Evolutionary conservation across 140 eudicot genomes (phyloP).

Genomic region (Bidens hawaiensis): DNA sequence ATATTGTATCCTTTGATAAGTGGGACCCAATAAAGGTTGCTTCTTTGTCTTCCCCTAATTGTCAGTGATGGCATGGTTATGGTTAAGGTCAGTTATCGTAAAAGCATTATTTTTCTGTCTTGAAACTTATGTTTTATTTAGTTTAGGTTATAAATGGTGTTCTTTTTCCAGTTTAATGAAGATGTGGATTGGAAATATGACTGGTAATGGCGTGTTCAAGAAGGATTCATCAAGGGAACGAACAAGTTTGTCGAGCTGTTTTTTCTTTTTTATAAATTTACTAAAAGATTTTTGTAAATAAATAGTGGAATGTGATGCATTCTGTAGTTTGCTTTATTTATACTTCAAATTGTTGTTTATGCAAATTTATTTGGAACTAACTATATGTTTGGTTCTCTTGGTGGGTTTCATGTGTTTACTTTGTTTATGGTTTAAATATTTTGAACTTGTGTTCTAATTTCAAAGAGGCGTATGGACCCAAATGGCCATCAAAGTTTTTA

Average conservation of each 20-base stretch:
- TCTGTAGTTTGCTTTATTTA: slow-evolving; percentile 7
- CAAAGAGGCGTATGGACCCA: no score
- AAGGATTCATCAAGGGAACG: neutral
- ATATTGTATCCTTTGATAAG: slow-evolving; percentile 31
- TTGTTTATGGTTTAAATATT: no score
- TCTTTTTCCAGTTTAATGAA: slow-evolving; percentile 10
- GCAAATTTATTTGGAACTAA: no score
- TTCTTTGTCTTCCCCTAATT: slow-evolving; percentile 15
- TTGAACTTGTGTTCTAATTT: no score
- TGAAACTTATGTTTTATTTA: neutral
- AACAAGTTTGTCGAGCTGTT: neutral
- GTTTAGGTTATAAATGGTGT: neutral
- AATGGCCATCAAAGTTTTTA: no score
- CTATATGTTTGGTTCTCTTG: no score
- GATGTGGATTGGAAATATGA: slow-evolving; percentile 10
- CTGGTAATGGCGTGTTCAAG: slow-evolving; percentile 10
- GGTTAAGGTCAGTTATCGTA: slow-evolving; percentile 29
- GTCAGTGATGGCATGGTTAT: slow-evolving; percentile 14
- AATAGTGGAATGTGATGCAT: slow-evolving; percentile 26
- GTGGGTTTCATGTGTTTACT: no score
- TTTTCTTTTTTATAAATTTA: neutral
- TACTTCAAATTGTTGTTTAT: slow-evolving; percentile 6
- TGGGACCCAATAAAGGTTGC: slow-evolving; percentile 36
- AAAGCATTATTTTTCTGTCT: neutral
- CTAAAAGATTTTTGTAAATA: slow-evolving; percentile 22